These are phyloP conservation scores for Alopecurus myosuroides DNA, from an alignment of 176 grass and related monocot genomes.

Conservation along the genomic window DNA sequence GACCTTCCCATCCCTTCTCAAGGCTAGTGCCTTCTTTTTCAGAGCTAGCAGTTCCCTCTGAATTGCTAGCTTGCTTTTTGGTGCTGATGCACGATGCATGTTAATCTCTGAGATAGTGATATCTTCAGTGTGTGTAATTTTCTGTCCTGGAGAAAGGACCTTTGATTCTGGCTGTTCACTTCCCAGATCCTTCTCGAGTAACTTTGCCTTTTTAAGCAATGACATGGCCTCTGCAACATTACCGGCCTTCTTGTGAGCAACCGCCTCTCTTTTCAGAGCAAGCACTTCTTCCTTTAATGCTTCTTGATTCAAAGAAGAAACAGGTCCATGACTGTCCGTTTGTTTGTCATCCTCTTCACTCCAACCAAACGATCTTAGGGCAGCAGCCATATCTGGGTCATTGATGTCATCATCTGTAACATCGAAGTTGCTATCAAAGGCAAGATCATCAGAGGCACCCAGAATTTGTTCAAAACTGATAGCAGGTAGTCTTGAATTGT, in stretches of 20 bases:
- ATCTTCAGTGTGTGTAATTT: conserved; percentile 26
- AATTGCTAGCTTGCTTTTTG: conserved; percentile 80
- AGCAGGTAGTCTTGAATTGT: conserved; percentile 31
- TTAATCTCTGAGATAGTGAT: conserved; percentile 6
- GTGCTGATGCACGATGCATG: conserved; percentile 18
- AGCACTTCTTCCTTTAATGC: conserved; percentile 51
- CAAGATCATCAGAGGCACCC: conserved; percentile 45
- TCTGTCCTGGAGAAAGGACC: conserved; percentile 14
- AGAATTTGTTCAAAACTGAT: conserved; percentile 48
- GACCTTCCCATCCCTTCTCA: conserved; percentile 84
- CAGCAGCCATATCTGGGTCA: conserved; percentile 75
- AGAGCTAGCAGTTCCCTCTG: conserved; percentile 87
- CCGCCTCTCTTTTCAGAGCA: conserved; percentile 84
- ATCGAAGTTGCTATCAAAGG: conserved; percentile 66
- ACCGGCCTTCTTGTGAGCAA: conserved; percentile 66
- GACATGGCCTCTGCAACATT: conserved; percentile 72
- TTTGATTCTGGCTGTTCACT: conserved; percentile 41
- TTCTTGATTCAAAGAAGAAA: conserved; percentile 40
- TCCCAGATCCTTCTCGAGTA: conserved; percentile 66
- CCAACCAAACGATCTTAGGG: conserved; percentile 90
- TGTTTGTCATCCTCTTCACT: conserved; percentile 64
- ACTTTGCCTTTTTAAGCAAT: conserved; percentile 85
- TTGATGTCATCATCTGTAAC: conserved; percentile 80
- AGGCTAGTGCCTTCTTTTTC: conserved; percentile 83
- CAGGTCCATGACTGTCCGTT: conserved; percentile 4